These are phyloP conservation scores for Angomonas ambiguus DNA, from an alignment of 208 protist genomes.

Conservation along the genomic window DNA sequence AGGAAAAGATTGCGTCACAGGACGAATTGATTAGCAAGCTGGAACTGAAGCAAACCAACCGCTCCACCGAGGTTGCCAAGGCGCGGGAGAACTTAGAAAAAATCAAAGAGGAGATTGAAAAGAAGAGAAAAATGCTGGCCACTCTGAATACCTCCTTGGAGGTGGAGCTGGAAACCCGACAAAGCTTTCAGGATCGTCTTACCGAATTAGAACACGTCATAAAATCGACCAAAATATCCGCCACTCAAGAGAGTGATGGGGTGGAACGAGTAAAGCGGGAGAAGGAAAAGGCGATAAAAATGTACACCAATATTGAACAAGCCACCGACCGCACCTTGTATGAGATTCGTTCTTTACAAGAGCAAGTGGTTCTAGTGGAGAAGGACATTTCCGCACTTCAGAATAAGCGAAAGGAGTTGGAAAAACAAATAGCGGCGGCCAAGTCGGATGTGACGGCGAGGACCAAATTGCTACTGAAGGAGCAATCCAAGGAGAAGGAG, in stretches of 20 bases:
- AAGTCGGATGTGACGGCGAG: conserved; percentile 71
- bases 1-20: conserved; percentile 69
- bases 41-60: conserved; percentile 71
- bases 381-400: conserved; percentile 26
- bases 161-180: conserved; percentile 69
- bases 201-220: conserved; percentile 70
- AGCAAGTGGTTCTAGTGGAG: conserved; percentile 30
- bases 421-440: conserved; percentile 51
- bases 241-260: conserved; percentile 50
- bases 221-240: conserved; percentile 49
- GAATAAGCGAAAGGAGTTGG: conserved; percentile 26
- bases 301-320: conserved; percentile 51
- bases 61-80: conserved; percentile 56
- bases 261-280: conserved; percentile 64
- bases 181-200: conserved; percentile 65
- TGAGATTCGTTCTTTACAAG: conserved; percentile 38
- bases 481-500: conserved; percentile 82
- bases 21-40: conserved; percentile 60
- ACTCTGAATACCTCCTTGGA: conserved; percentile 81
- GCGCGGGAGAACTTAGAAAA: conserved; percentile 61
- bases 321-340: conserved; percentile 34
- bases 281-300: conserved; percentile 54
- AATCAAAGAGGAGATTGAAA: conserved; percentile 56
- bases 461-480: conserved; percentile 79
- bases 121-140: conserved; percentile 83